Conservation (phyloP, 73 alveolate species). For the Tetrahymena malaccensis region DNA sequence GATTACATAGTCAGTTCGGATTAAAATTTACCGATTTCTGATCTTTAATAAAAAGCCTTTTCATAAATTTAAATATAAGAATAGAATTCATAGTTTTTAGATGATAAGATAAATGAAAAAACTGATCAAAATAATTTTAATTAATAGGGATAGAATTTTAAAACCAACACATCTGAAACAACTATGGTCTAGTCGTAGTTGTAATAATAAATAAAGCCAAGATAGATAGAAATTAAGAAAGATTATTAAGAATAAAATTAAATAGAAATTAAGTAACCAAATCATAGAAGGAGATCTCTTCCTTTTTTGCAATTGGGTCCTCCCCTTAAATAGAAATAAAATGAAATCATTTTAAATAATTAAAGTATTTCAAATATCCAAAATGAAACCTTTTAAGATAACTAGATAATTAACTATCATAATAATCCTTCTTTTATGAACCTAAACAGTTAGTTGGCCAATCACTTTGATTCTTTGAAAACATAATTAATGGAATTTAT, state of each 20-base stretch:
- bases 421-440: not conserved
- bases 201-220: not conserved
- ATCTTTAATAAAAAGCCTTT: not conserved
- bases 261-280: not conserved
- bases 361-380: too few species aligned
- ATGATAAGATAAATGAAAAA: not conserved
- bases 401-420: not conserved
- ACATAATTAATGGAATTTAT: not conserved
- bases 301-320: not conserved
- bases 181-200: too few species aligned
- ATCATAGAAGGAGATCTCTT: not conserved
- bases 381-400: not conserved
- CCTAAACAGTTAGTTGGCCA: not conserved
- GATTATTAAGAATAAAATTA: not conserved
- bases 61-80: not conserved
- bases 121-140: too few species aligned
- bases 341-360: not conserved
- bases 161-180: not conserved
- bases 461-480: not conserved
- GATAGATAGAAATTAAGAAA: not conserved
- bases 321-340: not conserved
- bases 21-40: not conserved
- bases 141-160: not conserved
- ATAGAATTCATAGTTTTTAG: not conserved
- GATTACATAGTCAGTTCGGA: not conserved